Conservation (phyloP, 805 yeast genomes). For the Yamadazyma endophytica region DNA sequence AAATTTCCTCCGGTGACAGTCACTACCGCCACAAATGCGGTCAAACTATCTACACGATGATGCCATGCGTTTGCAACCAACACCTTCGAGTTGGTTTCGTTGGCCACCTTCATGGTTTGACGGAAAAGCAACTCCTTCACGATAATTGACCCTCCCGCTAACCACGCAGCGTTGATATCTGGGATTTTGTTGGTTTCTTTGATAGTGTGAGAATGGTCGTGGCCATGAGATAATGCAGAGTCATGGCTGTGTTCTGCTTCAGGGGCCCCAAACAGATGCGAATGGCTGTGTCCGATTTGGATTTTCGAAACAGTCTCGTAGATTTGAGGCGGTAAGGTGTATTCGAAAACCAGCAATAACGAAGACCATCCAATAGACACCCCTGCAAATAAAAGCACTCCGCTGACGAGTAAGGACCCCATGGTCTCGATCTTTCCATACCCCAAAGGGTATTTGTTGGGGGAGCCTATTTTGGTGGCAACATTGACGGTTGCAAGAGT, state of each 20-base stretch:
- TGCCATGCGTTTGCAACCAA: constrained; percentile 98
- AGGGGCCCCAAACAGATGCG: constrained; percentile 30
- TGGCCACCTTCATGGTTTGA: constrained; percentile 79
- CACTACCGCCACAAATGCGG: constrained; percentile 83
- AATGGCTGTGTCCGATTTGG: constrained; percentile 50
- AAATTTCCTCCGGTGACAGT: constrained; percentile 85
- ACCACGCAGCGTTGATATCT: constrained; percentile 91
- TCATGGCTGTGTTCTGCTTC: constrained; percentile 9
- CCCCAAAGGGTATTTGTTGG: constrained; percentile 75
- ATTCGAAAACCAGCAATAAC: constrained; percentile 61
- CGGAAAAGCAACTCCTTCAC: constrained; percentile 86
- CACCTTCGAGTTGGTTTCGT: constrained; percentile 76
- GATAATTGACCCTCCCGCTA: constrained; percentile 83
- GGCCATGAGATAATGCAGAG: background rate
- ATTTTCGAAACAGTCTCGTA: constrained; percentile 49
- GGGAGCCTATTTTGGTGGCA: constrained; percentile 51
- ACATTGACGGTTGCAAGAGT: constrained; percentile 86
- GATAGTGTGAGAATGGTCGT: constrained; percentile 19
- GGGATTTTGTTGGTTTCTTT: constrained; percentile 18
- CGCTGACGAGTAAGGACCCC: constrained; percentile 86
- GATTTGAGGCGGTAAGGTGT: constrained; percentile 58
- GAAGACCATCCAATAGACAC: constrained; percentile 87
- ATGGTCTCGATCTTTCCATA: constrained; percentile 91
- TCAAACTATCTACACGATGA: constrained; percentile 90
- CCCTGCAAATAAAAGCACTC: constrained; percentile 82